These are phyloP conservation scores for Lotus japonicus DNA, from an alignment of 306 rosid genomes.

Conservation along the genomic window DNA sequence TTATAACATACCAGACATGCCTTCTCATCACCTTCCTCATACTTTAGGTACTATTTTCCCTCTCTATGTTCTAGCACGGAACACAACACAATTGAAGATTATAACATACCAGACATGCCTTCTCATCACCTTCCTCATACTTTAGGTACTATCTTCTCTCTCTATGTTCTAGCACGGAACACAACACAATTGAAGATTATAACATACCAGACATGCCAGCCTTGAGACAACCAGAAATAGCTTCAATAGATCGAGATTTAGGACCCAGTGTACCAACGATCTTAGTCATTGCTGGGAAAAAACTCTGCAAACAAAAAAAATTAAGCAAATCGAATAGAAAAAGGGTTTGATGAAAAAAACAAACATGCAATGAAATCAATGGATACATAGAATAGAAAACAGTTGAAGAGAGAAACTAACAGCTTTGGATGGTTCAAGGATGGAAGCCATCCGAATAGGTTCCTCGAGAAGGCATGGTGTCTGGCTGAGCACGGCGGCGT, in stretches of 20 bases:
- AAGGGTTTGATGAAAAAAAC: neutral
- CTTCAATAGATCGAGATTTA: constrained; percentile 71
- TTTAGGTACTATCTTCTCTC: no score
- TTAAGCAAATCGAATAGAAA: neutral
- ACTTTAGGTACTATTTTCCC: no score
- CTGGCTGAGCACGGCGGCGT: neutral
- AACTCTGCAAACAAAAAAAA: constrained; percentile 40
- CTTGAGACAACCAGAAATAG: constrained; percentile 69
- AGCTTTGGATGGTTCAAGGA: constrained; percentile 84
- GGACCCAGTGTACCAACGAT: constrained; percentile 97
- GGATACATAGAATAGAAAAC: no score
- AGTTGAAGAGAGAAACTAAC: constrained; percentile 43
- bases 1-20: no score
- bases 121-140: no score
- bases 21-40: no score
- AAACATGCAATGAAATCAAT: neutral
- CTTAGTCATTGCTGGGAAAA: constrained; percentile 92
- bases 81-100: no score
- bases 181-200: neutral
- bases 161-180: no score
- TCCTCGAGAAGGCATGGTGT: constrained; percentile 93
- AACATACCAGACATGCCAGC: constrained; percentile 99
- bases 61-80: no score
- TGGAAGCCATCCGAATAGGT: constrained; percentile 91
- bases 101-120: no score